Conservation (phyloP, 1,139 yeast genomes). For the Pichia sp. region DNA sequence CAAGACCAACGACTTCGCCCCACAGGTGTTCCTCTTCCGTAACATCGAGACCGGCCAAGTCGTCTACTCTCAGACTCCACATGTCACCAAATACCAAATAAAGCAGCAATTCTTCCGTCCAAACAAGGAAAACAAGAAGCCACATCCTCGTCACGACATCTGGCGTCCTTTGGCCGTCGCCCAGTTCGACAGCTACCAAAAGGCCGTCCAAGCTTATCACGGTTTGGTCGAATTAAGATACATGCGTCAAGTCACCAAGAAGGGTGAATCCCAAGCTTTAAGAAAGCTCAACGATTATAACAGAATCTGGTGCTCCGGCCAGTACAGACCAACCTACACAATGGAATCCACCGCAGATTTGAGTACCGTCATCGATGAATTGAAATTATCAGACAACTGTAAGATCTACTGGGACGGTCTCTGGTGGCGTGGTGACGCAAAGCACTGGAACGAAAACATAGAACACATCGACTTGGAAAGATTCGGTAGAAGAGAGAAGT, state of each 20-base stretch:
- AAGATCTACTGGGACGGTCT: conserved; percentile 76
- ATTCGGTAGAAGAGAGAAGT: conserved; percentile 63
- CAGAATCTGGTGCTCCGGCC: conserved; percentile 82
- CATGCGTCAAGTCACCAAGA: conserved; percentile 61
- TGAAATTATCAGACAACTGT: conserved; percentile 44
- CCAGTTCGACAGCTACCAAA: conserved; percentile 59
- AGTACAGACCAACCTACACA: conserved; percentile 84
- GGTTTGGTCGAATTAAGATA: conserved; percentile 72
- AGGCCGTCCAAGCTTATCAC: conserved; percentile 72
- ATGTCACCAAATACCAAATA: conserved; percentile 62
- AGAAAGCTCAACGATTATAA: conserved; percentile 77
- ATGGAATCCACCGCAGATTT: conserved; percentile 94
- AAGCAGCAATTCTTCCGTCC: conserved; percentile 72
- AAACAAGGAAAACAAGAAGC: conserved; percentile 86
- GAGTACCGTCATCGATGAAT: conserved; percentile 65
- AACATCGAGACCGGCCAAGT: conserved; percentile 91
- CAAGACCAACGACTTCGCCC: conserved; percentile 58
- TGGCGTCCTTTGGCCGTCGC: conserved; percentile 95
- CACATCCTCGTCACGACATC: conserved; percentile 75
- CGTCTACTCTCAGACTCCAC: conserved; percentile 82
- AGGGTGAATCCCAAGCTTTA: conserved; percentile 61
- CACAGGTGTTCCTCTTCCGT: conserved; percentile 79
- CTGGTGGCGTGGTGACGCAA: conserved; percentile 82
- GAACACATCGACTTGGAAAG: conserved; percentile 57
- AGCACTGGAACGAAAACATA: conserved; percentile 60